Base-by-base conservation (phyloP, 768 basidiomycete species). In the Candolleomyces eurysporus region DNA sequence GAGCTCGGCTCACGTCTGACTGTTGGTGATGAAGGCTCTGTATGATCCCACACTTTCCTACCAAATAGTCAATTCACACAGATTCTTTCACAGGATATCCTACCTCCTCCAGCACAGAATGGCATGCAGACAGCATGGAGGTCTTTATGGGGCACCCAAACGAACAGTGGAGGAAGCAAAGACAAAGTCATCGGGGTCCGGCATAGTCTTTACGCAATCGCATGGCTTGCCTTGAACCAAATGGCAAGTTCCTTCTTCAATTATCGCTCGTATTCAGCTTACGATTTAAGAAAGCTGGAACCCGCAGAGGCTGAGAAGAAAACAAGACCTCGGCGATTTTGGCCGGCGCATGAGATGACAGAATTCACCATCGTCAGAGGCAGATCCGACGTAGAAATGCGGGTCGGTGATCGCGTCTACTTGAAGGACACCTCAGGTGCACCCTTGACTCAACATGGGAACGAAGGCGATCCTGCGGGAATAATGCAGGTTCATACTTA, bases 211-310 rank as follows among this genome's bases (percentile, higher is more conserved):
- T 83, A 94, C 63, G 91, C 90, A 14, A 77, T 96, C 50, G 83
- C 87, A 52, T 96, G 94, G 94, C 79, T 94, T 5, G 94, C 92
- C 19, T 76, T 96, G 57, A 94, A 93, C 63, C 94, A 96, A 78
- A 82, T 84, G 57, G 94, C 92, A 68, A 58, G 86, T 70, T 32
- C 14, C 31, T 21, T 19, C 26, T 11, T 40, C 19, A 56, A 16
- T 31, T 42, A 9, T 19, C 57, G 45, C 58, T 32, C 30, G 45
- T 5, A 55, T 63, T 48, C 17, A 40, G 17, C 50, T 67, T 59
- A 45, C 50, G 48, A 52, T 60, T 36, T 7, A 36, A 43, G 55
- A 21, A 62, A 95, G 93, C 79, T 96, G n/a, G 79, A 84, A 60
- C 76, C 78, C 7, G 68, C 74, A 36, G 76, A 81, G 22, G 86